These are phyloP conservation scores for Pharnaceum exiguum DNA, from an alignment of 148 eudicot genomes.

Conservation along the genomic window DNA sequence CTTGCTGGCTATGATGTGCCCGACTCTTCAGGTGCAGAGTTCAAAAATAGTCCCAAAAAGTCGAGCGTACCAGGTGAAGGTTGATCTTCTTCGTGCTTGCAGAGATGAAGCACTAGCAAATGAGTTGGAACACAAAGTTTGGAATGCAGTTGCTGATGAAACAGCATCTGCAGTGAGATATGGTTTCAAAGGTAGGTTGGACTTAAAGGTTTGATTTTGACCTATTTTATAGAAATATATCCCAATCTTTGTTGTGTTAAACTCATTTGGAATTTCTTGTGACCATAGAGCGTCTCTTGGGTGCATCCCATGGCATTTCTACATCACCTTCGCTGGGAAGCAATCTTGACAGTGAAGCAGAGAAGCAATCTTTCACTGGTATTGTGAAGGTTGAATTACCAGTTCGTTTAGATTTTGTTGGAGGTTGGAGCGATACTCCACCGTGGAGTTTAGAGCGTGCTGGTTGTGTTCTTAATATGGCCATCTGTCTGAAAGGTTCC, in stretches of 20 bases:
- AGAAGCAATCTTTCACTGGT: slow-evolving; percentile 28
- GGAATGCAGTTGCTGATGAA: slow-evolving; percentile 96
- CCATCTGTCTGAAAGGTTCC: slow-evolving; percentile 68
- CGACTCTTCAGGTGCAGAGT: slow-evolving; percentile 53
- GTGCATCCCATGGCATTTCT: slow-evolving; percentile 36
- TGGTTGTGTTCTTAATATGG: slow-evolving; percentile 96
- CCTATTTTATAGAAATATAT: background rate
- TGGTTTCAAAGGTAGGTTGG: slow-evolving; percentile 70
- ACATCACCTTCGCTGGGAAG: slow-evolving; percentile 23
- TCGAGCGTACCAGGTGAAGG: slow-evolving; percentile 84
- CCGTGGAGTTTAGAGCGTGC: slow-evolving; percentile 99
- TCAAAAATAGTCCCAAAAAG: slow-evolving; percentile 77
- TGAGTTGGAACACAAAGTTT: slow-evolving; percentile 69
- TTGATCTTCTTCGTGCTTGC: slow-evolving; percentile 82
- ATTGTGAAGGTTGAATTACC: slow-evolving; percentile 84
- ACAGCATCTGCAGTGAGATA: slow-evolving; percentile 96
- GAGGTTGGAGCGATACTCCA: slow-evolving; percentile 99
- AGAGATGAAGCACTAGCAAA: slow-evolving; percentile 45
- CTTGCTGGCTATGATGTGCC: slow-evolving; percentile 62
- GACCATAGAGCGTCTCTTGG: slow-evolving; percentile 49
- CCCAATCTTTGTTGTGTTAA: background rate
- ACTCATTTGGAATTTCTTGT: slow-evolving; percentile 1
- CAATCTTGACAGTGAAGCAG: slow-evolving; percentile 16
- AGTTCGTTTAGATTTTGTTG: slow-evolving; percentile 93
- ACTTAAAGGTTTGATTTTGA: background rate